phyloP scores from a whole-genome alignment of 768 basidiomycete genomes.

The Trametes cinnabarina region DNA sequence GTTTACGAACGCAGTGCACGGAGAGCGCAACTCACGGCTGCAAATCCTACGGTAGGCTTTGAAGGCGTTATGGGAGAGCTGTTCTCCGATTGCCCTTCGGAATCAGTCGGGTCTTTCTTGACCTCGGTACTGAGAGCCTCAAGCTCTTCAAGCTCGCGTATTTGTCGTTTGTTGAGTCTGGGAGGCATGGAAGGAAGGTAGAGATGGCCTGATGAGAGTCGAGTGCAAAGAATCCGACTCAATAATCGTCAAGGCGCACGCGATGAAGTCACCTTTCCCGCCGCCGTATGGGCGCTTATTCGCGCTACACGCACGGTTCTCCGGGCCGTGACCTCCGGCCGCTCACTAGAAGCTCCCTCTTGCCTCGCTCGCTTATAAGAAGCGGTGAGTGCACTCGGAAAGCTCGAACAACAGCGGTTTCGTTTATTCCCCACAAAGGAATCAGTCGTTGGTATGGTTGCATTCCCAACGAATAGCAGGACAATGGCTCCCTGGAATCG shows the following conservation, averaged over 20 bases:
- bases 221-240: background rate
- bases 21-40: constrained; percentile 17
- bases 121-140: constrained; percentile 44
- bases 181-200: constrained; percentile 51
- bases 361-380: no score
- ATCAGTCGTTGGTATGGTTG: no score
- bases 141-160: constrained; percentile 81
- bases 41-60: constrained; percentile 22
- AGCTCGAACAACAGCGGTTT: no score
- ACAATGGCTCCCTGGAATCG: background rate
- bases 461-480: no score
- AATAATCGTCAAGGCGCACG: background rate
- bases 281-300: background rate
- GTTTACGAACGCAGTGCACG: background rate
- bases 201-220: background rate
- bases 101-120: constrained; percentile 29
- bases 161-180: constrained; percentile 80
- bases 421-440: no score
- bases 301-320: background rate
- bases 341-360: no score
- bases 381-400: no score
- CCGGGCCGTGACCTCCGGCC: background rate
- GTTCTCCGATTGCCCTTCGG: constrained; percentile 41
- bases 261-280: constrained; percentile 2
- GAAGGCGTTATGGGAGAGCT: constrained; percentile 21